A percentile compares a stretch with the other conserved stretches of the same genome.
phyloP scores from a whole-genome alignment of 495 filamentous ascomycete genomes.

The Pseudoneurospora amorphoporcata region DNA sequence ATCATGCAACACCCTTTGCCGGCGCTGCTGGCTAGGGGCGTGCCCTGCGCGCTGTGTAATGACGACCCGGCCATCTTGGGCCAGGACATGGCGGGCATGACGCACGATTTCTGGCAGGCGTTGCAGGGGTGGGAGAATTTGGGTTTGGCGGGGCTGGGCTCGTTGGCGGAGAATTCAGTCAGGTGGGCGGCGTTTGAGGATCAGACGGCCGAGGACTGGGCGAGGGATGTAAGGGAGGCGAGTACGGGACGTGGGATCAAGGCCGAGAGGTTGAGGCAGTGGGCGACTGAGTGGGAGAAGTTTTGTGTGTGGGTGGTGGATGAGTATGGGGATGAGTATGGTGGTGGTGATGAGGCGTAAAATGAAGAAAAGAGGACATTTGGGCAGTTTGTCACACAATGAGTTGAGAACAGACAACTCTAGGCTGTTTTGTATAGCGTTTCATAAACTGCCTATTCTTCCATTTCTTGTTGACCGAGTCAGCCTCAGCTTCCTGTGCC shows the following conservation, averaged over 20 bases:
- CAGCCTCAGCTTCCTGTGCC: background rate
- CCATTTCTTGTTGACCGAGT: background rate
- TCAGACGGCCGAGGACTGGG: conserved; percentile 56
- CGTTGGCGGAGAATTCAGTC: conserved; percentile 85
- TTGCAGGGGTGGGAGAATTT: conserved; percentile 79
- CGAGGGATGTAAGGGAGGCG: conserved; percentile 54
- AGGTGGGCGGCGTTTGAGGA: conserved; percentile 85
- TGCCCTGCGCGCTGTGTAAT: conserved; percentile 66
- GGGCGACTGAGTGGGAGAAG: conserved; percentile 70
- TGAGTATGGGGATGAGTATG: conserved; percentile 55
- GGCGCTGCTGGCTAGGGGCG: conserved; percentile 73
- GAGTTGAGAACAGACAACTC: background rate
- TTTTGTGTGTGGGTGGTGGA: conserved; percentile 87
- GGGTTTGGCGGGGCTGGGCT: conserved; percentile 69
- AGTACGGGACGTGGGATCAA: conserved; percentile 63
- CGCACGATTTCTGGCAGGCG: conserved; percentile 87
- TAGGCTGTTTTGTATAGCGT: background rate
- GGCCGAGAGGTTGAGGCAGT: conserved; percentile 62
- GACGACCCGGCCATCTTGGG: conserved; percentile 79
- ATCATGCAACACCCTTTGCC: conserved; percentile 75
- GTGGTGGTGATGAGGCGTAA: background rate
- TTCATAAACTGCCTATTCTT: background rate
- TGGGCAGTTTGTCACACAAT: background rate
- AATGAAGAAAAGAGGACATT: background rate
- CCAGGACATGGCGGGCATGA: conserved; percentile 61